These are phyloP conservation scores for Colletotrichum shisoi DNA, from an alignment of 2,329 filamentous ascomycete genomes.

Conservation along the genomic window DNA sequence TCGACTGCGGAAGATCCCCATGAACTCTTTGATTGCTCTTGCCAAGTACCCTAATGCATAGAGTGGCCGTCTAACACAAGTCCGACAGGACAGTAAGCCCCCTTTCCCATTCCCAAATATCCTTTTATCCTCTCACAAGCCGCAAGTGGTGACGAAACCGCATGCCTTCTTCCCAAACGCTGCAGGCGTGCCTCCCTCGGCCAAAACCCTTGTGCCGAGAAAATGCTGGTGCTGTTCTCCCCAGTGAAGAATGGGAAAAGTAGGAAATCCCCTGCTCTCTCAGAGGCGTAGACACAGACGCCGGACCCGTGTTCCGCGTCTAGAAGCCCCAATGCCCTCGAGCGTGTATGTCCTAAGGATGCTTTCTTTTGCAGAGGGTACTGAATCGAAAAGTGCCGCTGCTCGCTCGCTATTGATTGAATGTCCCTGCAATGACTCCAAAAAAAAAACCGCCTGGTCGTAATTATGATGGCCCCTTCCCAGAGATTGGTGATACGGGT, in stretches of 20 bases:
- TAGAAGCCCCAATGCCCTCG: conserved; percentile 19
- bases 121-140: conserved; percentile 23
- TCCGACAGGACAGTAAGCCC: conserved; percentile 19
- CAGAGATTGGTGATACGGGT: conserved; percentile 18
- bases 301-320: conserved; percentile 2
- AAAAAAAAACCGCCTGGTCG: conserved; percentile 38
- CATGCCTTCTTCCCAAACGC: conserved; percentile 20
- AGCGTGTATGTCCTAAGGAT: conserved; percentile 12
- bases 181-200: not conserved
- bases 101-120: conserved; percentile 12
- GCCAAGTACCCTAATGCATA: conserved; percentile 35
- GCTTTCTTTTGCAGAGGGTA: conserved; percentile 15
- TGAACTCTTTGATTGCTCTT: conserved; percentile 37
- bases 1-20: conserved; percentile 26
- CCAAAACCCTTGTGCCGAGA: conserved; percentile 29
- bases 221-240: conserved; percentile 36
- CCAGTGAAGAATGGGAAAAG: conserved; percentile 24
- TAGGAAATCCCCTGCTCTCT: conserved; percentile 19
- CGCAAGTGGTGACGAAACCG: conserved; percentile 15
- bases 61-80: conserved; percentile 30
- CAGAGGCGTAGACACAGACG: conserved; percentile 12
- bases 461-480: conserved; percentile 34
- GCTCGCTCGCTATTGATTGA: conserved; percentile 34
- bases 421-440: conserved; percentile 37
- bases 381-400: conserved; percentile 35